A percentile compares a stretch with the other conserved stretches of the same genome.
Conservation (phyloP, 495 filamentous ascomycete species). For the Neurospora sp. region DNA sequence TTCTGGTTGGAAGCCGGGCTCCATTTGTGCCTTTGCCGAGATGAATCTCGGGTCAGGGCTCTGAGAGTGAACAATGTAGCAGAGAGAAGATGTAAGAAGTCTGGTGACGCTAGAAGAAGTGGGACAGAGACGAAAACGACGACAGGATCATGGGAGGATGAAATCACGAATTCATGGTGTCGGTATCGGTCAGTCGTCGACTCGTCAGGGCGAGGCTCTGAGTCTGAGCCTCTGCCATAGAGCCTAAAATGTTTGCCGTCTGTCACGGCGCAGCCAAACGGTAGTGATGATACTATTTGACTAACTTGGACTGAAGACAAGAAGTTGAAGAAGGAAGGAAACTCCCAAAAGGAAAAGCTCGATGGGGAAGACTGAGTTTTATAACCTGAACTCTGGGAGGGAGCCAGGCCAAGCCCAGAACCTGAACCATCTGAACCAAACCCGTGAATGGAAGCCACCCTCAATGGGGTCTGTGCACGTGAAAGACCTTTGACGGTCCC, state of each 20-base stretch:
- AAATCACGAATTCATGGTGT: neutral
- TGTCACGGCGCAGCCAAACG: too few species aligned
- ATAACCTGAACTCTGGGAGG: too few species aligned
- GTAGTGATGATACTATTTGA: too few species aligned
- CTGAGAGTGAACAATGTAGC: neutral
- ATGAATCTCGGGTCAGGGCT: neutral
- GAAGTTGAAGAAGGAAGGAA: too few species aligned
- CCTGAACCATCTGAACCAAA: too few species aligned
- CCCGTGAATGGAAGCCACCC: too few species aligned
- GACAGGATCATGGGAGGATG: neutral
- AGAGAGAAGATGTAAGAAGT: neutral
- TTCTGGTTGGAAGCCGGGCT: neutral
- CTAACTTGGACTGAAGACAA: too few species aligned
- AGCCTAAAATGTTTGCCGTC: neutral
- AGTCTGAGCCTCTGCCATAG: neutral
- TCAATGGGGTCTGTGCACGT: too few species aligned
- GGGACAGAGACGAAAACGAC: neutral
- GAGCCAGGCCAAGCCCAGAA: too few species aligned
- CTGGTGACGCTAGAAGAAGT: neutral
- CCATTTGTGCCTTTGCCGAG: neutral
- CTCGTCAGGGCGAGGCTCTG: neutral
- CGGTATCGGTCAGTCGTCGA: neutral
- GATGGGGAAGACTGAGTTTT: too few species aligned
- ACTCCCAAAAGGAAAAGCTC: too few species aligned
- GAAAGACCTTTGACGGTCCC: too few species aligned